Base-by-base conservation (phyloP, 164 flowering plant species). In the Echeveria elegans region DNA sequence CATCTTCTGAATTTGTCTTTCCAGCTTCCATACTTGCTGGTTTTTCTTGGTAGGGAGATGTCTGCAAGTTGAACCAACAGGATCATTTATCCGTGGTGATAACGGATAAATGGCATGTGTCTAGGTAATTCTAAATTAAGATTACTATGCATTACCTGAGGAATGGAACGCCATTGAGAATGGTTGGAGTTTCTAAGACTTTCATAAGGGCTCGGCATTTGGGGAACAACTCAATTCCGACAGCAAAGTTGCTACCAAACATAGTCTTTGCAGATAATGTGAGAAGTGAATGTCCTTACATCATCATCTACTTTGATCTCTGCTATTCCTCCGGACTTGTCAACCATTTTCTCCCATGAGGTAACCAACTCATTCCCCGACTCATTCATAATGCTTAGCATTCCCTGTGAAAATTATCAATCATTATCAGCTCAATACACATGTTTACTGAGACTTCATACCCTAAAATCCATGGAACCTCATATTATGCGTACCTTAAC, bases 241-340 rank as follows among this genome's bases (percentile, higher is more conserved):
- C 40, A 10, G 70, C 34, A 63, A 47, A 72, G 19, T 64, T 70
- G 68, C 72, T 70, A 5, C 77, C 78, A 67, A 74, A 77, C 48
- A 77, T 74, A 10, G 76, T 71, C 60, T 70, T n/a, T 72, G 18
- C 77, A 75, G 41, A 77, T 74, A 8, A 77, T 69, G 58, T 77
- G 72, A 5, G 70, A 77, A 18, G 76, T 72, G 64, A 74, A 72
- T 41, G 65, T 66, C 66, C 76, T 70, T 66, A 74, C 24, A 43
- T 72, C 28, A 28, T 68, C 72, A 31, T 74, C 80, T 16, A 74
- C 66, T 21, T 65, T 72, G 19, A 77, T 68, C 16, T 74, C 74
- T 12, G 70, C 63, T 14, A 45, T 18, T 59, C 75, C 77, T 28
- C 66, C 76, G 1, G 37, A 36, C 30, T 47, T 36, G 14, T 74